These are phyloP conservation scores for Trichosporon sp. DNA, from an alignment of 1,284 basidiomycete species.

Conservation along the genomic window DNA sequence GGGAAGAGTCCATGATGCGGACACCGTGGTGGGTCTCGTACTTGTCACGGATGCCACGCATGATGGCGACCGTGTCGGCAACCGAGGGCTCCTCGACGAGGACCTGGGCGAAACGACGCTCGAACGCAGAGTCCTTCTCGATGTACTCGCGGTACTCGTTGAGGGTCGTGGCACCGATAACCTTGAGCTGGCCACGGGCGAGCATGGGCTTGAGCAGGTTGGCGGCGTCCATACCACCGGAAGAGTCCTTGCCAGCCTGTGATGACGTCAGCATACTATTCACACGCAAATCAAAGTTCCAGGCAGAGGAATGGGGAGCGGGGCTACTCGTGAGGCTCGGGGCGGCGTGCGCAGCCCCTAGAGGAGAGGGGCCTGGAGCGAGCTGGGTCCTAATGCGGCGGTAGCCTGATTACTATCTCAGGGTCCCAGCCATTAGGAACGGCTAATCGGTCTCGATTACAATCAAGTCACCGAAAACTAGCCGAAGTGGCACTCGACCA, in stretches of 20 bases:
- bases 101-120: slow-evolving; percentile 93
- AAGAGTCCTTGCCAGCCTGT: slow-evolving; percentile 46
- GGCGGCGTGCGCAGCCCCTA: background rate
- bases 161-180: slow-evolving; percentile 92
- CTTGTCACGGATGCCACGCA: slow-evolving; percentile 85
- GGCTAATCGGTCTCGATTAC: background rate
- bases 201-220: slow-evolving; percentile 89
- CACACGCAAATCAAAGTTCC: background rate
- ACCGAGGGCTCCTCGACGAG: slow-evolving; percentile 90
- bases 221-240: slow-evolving; percentile 62
- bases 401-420: background rate
- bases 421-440: background rate
- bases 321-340: background rate
- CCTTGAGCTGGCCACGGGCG: slow-evolving; percentile 84
- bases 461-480: slow-evolving; percentile 12
- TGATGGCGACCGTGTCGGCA: slow-evolving; percentile 81
- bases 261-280: slow-evolving; percentile 17
- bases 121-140: slow-evolving; percentile 91
- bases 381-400: background rate
- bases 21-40: slow-evolving; percentile 79
- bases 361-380: background rate
- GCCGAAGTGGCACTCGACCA: slow-evolving; percentile 1
- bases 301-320: background rate
- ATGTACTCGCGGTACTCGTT: slow-evolving; percentile 94
- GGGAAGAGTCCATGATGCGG: slow-evolving; percentile 82